Conservation (phyloP, 164 flowering plant species). For the Buxus sempervirens region DNA sequence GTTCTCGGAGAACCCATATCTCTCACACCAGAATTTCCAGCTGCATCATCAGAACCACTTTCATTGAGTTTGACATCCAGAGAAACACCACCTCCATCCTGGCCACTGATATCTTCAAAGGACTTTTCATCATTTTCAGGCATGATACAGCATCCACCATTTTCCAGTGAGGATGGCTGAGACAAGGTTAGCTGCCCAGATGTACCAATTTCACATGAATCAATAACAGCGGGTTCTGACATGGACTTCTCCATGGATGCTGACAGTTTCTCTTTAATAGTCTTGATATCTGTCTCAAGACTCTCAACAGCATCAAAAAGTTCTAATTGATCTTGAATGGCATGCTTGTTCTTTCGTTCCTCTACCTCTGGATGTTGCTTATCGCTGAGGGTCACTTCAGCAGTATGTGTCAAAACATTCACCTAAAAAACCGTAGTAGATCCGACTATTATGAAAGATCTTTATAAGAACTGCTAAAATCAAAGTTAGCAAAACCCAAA, state of each 20-base stretch:
- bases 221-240: neutral
- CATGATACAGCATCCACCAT: neutral
- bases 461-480: neutral
- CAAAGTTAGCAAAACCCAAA: no score
- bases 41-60: no score
- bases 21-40: no score
- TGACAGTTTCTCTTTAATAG: neutral
- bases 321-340: conserved; percentile 41
- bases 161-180: neutral
- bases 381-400: conserved; percentile 26
- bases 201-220: neutral
- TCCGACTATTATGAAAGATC: neutral
- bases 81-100: neutral
- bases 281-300: neutral
- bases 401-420: conserved; percentile 65
- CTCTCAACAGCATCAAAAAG: conserved; percentile 10
- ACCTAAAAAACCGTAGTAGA: conserved; percentile 36
- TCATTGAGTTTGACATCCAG: no score
- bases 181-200: neutral
- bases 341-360: conserved; percentile 32
- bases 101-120: neutral
- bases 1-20: no score
- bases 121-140: neutral
- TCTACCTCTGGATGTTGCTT: conserved; percentile 21
- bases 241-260: neutral